Conservation (phyloP, 352 stramenopile genomes). For the Phytophthora pluvialis region DNA sequence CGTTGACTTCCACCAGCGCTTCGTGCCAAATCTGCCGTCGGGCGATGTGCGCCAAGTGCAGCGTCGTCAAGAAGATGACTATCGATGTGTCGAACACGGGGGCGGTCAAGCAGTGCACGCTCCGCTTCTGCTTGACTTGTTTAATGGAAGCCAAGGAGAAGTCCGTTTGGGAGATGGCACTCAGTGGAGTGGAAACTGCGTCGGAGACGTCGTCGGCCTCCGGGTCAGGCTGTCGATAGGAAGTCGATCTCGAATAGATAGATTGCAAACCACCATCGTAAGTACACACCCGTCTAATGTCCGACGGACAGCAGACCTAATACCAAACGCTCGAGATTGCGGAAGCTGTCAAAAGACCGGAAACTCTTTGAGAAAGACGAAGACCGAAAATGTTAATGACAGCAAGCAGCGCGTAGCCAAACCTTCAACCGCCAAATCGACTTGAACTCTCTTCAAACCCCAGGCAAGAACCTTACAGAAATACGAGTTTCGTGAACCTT, state of each 20-base stretch:
- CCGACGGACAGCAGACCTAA: no score
- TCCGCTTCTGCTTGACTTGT: conserved; percentile 34
- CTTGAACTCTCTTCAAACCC: no score
- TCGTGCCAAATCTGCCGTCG: conserved; percentile 54
- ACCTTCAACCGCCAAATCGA: no score
- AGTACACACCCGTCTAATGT: not conserved
- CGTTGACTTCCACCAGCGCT: conserved; percentile 17
- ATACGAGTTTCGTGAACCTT: conserved; percentile 37
- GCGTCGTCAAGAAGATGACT: conserved; percentile 58
- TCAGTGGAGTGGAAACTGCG: conserved; percentile 30
- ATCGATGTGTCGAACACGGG: conserved; percentile 47
- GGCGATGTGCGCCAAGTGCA: conserved; percentile 54
- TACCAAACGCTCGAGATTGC: no score
- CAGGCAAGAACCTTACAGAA: conserved; percentile 22
- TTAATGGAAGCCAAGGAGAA: conserved; percentile 31
- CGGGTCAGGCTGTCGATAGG: conserved; percentile 21
- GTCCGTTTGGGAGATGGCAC: conserved; percentile 31
- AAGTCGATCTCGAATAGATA: conserved; percentile 3
- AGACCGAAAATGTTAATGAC: no score
- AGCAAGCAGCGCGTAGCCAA: no score
- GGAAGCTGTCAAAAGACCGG: no score
- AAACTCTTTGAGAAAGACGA: no score
- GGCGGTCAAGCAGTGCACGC: conserved; percentile 34
- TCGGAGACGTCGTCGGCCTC: conserved; percentile 29
- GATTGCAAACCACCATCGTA: not conserved